Conservation (phyloP, 495 filamentous ascomycete genomes). For the Penicillium cataractarum region DNA sequence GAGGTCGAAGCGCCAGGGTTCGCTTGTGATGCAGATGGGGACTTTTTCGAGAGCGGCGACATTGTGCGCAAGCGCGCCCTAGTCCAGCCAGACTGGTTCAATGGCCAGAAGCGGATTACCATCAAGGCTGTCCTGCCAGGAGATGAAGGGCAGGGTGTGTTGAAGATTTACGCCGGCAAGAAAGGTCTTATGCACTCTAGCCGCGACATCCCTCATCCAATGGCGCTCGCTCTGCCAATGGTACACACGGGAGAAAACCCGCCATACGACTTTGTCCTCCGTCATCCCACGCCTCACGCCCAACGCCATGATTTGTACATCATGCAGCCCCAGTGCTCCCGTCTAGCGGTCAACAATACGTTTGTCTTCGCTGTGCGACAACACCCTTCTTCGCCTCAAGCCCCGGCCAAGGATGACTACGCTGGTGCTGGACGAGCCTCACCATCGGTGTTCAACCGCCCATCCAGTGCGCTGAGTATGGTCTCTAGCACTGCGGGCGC, state of each 20-base stretch:
- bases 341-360: slow-evolving; percentile 89
- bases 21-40: slow-evolving; percentile 81
- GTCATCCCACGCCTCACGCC: slow-evolving; percentile 95
- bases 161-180: slow-evolving; percentile 94
- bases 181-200: slow-evolving; percentile 94
- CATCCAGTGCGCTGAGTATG: slow-evolving; percentile 83
- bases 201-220: slow-evolving; percentile 88
- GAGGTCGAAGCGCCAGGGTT: slow-evolving; percentile 85
- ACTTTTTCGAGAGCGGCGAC: slow-evolving; percentile 92
- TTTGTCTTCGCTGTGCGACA: slow-evolving; percentile 97
- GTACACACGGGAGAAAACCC: slow-evolving; percentile 90
- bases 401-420: slow-evolving; percentile 52
- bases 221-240: slow-evolving; percentile 90
- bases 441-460: slow-evolving; percentile 71
- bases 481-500: slow-evolving; percentile 50
- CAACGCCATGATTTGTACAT: slow-evolving; percentile 97
- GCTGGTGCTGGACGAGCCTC: slow-evolving; percentile 52
- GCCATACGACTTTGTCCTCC: slow-evolving; percentile 86
- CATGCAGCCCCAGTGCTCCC: slow-evolving; percentile 87
- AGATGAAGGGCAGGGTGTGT: slow-evolving; percentile 83
- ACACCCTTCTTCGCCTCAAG: slow-evolving; percentile 69
- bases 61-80: slow-evolving; percentile 81
- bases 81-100: slow-evolving; percentile 89
- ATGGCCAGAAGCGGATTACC: slow-evolving; percentile 84
- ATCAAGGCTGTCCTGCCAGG: slow-evolving; percentile 89